phyloP scores from a whole-genome alignment of 2,329 filamentous ascomycete genomes.

The Teratosphaeria gauchensis region DNA sequence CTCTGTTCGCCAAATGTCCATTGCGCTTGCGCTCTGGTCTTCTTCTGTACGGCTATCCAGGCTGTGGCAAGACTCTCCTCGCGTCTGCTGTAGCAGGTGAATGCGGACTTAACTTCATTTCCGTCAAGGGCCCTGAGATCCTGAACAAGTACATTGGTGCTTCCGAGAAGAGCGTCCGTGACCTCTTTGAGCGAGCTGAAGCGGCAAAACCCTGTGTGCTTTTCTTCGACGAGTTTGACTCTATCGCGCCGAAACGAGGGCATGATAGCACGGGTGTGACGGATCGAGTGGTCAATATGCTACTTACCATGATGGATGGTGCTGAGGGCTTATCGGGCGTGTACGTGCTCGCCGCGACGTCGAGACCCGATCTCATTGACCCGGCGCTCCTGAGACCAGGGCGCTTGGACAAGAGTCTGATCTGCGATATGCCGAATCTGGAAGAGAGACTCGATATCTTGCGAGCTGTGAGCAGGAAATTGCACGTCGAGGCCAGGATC shows the following conservation, averaged over 20 bases:
- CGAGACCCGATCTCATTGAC: constrained; percentile 87
- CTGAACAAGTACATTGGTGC: constrained; percentile 99
- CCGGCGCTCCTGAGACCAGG: constrained; percentile 85
- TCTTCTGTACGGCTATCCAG: constrained; percentile 86
- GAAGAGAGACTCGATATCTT: constrained; percentile 86
- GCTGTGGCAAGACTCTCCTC: constrained; percentile 91
- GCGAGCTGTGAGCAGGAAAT: constrained; percentile 68
- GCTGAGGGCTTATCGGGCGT: constrained; percentile 91
- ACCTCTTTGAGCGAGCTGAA: constrained; percentile 85
- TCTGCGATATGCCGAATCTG: constrained; percentile 77
- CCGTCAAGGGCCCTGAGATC: constrained; percentile 95
- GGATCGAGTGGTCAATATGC: constrained; percentile 94
- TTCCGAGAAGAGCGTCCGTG: constrained; percentile 89
- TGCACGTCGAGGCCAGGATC: constrained; percentile 60
- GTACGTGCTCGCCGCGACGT: constrained; percentile 91
- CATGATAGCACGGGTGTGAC: constrained; percentile 98
- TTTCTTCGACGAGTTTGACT: constrained; percentile 98
- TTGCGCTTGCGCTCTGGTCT: constrained; percentile 88
- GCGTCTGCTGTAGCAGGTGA: constrained; percentile 96
- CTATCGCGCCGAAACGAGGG: constrained; percentile 90
- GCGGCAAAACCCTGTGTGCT: constrained; percentile 88
- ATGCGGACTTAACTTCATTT: constrained; percentile 96
- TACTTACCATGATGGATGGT: constrained; percentile 97
- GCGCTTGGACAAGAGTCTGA: constrained; percentile 80
- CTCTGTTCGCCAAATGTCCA: constrained; percentile 93